Base-by-base conservation (phyloP, 2,329 filamentous ascomycete genomes). In the Cryphonectria japonica region DNA sequence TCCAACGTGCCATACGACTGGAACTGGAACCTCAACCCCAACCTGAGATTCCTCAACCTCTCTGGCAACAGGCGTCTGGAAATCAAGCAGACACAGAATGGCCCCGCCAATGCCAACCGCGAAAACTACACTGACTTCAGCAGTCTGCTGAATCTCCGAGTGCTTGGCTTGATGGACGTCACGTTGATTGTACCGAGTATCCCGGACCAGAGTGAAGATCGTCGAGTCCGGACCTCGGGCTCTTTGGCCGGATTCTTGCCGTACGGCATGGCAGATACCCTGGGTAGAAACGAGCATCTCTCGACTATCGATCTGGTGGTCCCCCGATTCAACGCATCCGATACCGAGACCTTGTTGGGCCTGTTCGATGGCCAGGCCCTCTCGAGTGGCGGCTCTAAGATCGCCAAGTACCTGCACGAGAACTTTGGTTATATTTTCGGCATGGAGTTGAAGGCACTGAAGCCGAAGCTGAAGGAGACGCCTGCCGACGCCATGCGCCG, bases 21-120 rank as follows among this genome's bases (percentile, higher is more conserved):
- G 96, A 99, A 99, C 77, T 99, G 96, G 96, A 98, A 98, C 78
- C 93, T 96, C 86, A 99, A 99, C 77, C 93, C 93, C 65, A 97
- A 98, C 76, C 84, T 99, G 75, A 92, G 95, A 74, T 99, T 97
- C 78, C 90, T 99, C 73, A 99, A 98, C 78, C 86, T 99, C 78
- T 98, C 95, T 0, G 96, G 96, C 67, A 99, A 99, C 83, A 98
- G 97, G 81, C 91, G 95, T 66, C 83, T 99, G 46, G 96, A 99
- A 81, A 98, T 99, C 83, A 92, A 92, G 78, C 87, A 88, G 75
- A 89, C 88, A 37, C 84, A 87, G 9, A 88, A 88, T 64, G 85
- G 78, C 75, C 84, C 78, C 77, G 85, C 78, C 74, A 84, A 79
- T 77, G 87, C 80, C 79, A 92, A 85, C 83, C 89, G 79, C 83